Evolutionary conservation across 1,284 basidiomycete genomes (phyloP), one percentile per base, ranked within the genome.

Genomic region (Ceratobasidium sp.): DNA sequence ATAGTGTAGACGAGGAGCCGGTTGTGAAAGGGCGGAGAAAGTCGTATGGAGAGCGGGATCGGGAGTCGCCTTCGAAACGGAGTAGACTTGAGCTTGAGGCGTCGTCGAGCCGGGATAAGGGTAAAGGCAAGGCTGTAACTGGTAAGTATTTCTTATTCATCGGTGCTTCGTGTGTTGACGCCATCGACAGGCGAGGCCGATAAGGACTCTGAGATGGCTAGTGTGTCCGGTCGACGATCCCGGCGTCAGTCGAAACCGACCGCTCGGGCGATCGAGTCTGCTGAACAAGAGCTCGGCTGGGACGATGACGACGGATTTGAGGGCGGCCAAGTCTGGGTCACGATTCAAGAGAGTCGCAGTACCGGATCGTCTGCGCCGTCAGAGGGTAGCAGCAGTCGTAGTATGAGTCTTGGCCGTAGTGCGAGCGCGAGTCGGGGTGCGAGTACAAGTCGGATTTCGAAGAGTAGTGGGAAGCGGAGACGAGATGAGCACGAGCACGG

Each of bases 241-340:
- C 42, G 66, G 2, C 66, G 66, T 28, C 44, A 33, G n/a, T 38
- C 66, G 17, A 70, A 57, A 33, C 67, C 52, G 6, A 70, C 52
- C 4, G 17, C 40, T 9, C 48, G 52, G 7, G 67, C 67, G 10
- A 5, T 56, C 28, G 52, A 70, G 50, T 56, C 50, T 38, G 67
- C 67, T 3, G 15, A 42, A 23, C 67, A 70, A 33, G 67, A 70
- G 28, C 48, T 15, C 10, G 52, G 42, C 2, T 50, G 13, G 13
- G 40, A 26, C 50, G 52, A 42, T 26, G 38, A 13, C 10, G 48
- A 56, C 38, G 66, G 38, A 7, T 12, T 23, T 12, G 33, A 33
- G 33, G 33, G 33, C 33, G 33, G 33, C 4, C 33, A 33, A 33
- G 33, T 33, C 33, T 20, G 12, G 38, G 40, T 44, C 20, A n/a